Evolutionary conservation across 768 basidiomycete species (phyloP).

Genomic region (Podaxis pistillaris): DNA sequence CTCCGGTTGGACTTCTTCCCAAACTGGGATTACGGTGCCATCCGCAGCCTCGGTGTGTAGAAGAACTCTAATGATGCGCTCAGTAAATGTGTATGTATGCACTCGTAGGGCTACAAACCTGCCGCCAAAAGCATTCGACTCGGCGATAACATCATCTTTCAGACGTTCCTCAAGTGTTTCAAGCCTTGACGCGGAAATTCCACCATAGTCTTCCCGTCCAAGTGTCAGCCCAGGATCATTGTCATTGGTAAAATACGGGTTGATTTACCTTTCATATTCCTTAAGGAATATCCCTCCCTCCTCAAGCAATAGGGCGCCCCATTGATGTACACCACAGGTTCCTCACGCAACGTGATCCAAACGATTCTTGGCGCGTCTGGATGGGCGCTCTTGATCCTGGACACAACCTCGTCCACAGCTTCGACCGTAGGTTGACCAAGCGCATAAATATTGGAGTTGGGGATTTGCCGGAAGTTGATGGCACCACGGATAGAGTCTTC

Average conservation of each 20-base stretch:
- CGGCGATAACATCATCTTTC: conserved; percentile 82
- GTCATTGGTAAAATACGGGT: background rate
- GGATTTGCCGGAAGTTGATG: conserved; percentile 89
- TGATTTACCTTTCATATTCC: conserved; percentile 88
- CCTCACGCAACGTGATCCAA: conserved; percentile 94
- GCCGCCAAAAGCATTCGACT: conserved; percentile 81
- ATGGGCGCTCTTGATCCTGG: conserved; percentile 57
- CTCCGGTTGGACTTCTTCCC: conserved; percentile 80
- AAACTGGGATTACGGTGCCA: conserved; percentile 87
- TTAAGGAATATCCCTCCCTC: conserved; percentile 78
- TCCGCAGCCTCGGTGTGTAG: conserved; percentile 88
- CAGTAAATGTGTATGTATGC: background rate
- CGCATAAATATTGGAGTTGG: conserved; percentile 80
- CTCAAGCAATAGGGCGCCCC: conserved; percentile 90
- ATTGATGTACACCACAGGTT: conserved; percentile 90
- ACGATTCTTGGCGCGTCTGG: conserved; percentile 63
- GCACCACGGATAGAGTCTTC: conserved; percentile 82
- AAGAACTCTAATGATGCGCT: conserved; percentile 53
- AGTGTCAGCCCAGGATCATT: background rate
- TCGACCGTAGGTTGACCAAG: conserved; percentile 90
- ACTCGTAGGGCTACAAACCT: conserved; percentile 40
- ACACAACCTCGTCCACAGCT: conserved; percentile 80
- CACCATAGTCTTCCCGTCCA: conserved; percentile 73
- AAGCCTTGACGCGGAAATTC: conserved; percentile 86
- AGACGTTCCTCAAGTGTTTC: conserved; percentile 91